These are phyloP conservation scores for Thermomucor indicae-seudaticae DNA, from an alignment of 371 early-diverging fungal genomes.

Conservation along the genomic window DNA sequence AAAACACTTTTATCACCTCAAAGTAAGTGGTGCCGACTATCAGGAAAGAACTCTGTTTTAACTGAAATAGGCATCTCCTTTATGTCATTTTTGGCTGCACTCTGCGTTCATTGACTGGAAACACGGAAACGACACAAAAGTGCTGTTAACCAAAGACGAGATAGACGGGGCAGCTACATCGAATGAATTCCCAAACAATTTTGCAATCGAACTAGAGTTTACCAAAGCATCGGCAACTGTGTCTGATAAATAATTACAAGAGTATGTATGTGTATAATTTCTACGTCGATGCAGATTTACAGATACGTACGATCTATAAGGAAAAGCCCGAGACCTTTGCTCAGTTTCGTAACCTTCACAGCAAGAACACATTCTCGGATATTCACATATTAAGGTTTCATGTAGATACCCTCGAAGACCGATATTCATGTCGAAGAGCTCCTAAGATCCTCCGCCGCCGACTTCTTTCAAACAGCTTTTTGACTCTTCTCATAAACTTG, in stretches of 20 bases:
- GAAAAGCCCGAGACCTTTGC: too few species aligned
- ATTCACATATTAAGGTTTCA: too few species aligned
- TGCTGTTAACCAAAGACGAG: slow-evolving; percentile 35
- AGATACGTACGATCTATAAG: too few species aligned
- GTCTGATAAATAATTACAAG: too few species aligned
- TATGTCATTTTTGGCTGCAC: slow-evolving; percentile 53
- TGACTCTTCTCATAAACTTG: slow-evolving; percentile 35
- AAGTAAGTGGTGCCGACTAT: slow-evolving; percentile 1
- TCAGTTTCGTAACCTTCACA: too few species aligned
- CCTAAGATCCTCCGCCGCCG: neutral
- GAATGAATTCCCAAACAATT: slow-evolving; percentile 17
- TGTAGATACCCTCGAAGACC: too few species aligned
- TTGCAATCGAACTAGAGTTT: slow-evolving; percentile 23
- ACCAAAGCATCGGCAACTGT: too few species aligned
- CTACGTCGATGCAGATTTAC: too few species aligned
- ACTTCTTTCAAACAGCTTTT: slow-evolving; percentile 31
- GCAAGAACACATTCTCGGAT: too few species aligned
- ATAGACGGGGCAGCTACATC: slow-evolving; percentile 24
- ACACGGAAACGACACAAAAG: slow-evolving; percentile 4
- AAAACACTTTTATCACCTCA: slow-evolving; percentile 21
- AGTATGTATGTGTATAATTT: too few species aligned
- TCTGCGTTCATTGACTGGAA: slow-evolving; percentile 34
- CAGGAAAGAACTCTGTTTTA: too few species aligned
- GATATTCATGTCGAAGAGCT: neutral
- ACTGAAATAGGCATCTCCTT: too few species aligned